A percentile compares a stretch with the other conserved stretches of the same genome.
These are phyloP conservation scores for Acanthochlamys bracteata DNA, from an alignment of 106 monocot genomes.

Conservation along the genomic window DNA sequence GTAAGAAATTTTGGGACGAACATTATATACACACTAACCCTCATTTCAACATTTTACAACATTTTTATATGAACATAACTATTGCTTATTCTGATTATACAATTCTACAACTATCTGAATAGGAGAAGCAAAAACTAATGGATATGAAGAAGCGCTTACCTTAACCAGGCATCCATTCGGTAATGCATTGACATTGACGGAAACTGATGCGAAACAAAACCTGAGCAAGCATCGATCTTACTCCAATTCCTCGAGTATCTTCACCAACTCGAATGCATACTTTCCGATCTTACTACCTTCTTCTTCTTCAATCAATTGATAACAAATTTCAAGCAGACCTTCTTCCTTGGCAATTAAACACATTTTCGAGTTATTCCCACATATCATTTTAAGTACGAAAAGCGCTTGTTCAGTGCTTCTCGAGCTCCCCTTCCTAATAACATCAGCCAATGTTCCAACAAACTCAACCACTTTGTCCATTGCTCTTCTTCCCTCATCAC, in stretches of 20 bases:
- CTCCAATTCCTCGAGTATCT: slow-evolving; percentile 23
- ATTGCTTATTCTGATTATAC: neutral
- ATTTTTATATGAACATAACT: slow-evolving; percentile 1
- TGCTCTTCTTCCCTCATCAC: slow-evolving; percentile 41
- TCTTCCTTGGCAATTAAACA: slow-evolving; percentile 22
- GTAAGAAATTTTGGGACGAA: too few relatives aligned
- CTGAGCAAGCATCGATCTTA: neutral
- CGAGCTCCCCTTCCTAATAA: slow-evolving; percentile 21
- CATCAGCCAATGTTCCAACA: slow-evolving; percentile 20
- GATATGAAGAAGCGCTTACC: neutral
- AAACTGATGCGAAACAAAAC: neutral
- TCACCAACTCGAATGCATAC: slow-evolving; percentile 29
- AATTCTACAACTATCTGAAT: neutral
- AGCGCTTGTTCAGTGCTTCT: slow-evolving; percentile 35
- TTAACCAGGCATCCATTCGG: too few relatives aligned
- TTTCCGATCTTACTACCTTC: slow-evolving; percentile 39
- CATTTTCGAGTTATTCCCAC: slow-evolving; percentile 16
- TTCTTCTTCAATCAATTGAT: slow-evolving; percentile 16
- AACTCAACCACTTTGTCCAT: slow-evolving; percentile 27
- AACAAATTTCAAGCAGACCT: slow-evolving; percentile 31
- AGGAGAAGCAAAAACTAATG: neutral
- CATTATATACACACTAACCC: too few relatives aligned
- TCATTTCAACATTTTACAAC: too few relatives aligned
- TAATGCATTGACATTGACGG: too few relatives aligned
- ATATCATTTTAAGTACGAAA: slow-evolving; percentile 33